These are phyloP conservation scores for Mrakia hoshinonis DNA, from an alignment of 768 basidiomycete genomes.

Conservation along the genomic window DNA sequence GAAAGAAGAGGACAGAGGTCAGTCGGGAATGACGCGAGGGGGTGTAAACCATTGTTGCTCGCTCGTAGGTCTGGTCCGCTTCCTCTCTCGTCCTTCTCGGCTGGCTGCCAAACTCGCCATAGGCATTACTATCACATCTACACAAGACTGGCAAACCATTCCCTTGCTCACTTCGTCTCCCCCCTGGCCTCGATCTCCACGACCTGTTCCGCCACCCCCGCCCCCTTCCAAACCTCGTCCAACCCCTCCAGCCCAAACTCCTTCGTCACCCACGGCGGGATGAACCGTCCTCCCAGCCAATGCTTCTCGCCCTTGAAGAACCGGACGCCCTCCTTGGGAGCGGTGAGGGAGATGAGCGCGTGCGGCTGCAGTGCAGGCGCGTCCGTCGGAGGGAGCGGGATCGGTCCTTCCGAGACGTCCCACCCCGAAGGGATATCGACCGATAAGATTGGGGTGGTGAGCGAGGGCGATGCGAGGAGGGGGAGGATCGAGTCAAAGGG, in stretches of 20 bases:
- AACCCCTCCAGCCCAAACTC: neutral
- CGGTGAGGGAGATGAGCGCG: constrained; percentile 81
- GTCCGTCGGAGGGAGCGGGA: constrained; percentile 7
- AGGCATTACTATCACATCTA: no score
- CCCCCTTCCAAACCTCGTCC: constrained; percentile 2
- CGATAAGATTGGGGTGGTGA: constrained; percentile 84
- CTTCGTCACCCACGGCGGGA: constrained; percentile 60
- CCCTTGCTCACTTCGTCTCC: no score
- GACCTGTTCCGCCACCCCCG: no score
- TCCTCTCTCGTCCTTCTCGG: no score
- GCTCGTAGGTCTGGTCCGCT: no score
- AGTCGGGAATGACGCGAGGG: no score
- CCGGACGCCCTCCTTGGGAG: constrained; percentile 80
- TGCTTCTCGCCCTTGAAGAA: constrained; percentile 64
- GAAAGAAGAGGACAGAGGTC: no score
- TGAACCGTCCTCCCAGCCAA: constrained; percentile 88
- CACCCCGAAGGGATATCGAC: constrained; percentile 97
- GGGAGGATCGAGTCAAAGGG: constrained; percentile 75
- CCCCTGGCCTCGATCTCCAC: no score
- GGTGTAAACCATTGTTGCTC: no score
- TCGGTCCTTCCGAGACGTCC: constrained; percentile 71
- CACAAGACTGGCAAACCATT: no score
- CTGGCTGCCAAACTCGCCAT: no score
- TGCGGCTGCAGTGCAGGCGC: constrained; percentile 55
- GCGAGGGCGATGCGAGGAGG: constrained; percentile 52